phyloP scores from a whole-genome alignment of 1,284 basidiomycete genomes.

The Tilletia setariae region DNA sequence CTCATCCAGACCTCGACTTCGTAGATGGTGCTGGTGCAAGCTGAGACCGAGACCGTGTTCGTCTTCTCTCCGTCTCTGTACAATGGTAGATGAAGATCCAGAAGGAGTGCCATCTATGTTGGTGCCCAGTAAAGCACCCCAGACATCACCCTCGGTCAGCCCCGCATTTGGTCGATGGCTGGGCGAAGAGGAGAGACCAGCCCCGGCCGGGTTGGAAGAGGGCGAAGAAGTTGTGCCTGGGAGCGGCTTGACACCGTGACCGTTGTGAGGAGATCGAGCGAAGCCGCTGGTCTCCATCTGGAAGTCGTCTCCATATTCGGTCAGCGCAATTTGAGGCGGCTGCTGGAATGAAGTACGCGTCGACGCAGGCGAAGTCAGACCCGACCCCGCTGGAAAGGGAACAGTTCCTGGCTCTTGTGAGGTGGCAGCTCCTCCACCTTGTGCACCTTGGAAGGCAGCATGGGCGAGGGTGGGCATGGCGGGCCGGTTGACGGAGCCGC shows the following conservation, averaged over 20 bases:
- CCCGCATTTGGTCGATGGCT: neutral
- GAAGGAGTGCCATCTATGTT: neutral
- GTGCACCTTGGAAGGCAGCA: neutral
- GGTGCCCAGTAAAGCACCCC: conserved; percentile 8
- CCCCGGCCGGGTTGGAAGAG: neutral
- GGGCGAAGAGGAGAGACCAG: neutral
- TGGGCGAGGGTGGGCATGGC: conserved; percentile 5
- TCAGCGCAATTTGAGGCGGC: conserved; percentile 8
- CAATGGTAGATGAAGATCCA: neutral
- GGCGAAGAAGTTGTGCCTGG: neutral
- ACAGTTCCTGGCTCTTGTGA: neutral
- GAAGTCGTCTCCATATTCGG: conserved; percentile 1
- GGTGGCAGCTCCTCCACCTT: neutral
- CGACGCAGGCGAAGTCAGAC: neutral
- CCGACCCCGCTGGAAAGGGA: neutral
- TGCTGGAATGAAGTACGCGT: neutral
- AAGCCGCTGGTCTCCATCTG: neutral
- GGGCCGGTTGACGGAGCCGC: neutral
- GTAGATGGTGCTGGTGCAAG: no score
- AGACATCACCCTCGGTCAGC: conserved; percentile 12
- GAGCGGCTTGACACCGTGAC: no score
- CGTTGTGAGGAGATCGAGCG: no score
- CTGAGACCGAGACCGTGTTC: neutral
- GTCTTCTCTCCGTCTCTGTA: neutral
- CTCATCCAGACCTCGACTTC: no score